These are phyloP conservation scores for Phytophthora nicotianae DNA, from an alignment of 352 stramenopile genomes.

Conservation along the genomic window DNA sequence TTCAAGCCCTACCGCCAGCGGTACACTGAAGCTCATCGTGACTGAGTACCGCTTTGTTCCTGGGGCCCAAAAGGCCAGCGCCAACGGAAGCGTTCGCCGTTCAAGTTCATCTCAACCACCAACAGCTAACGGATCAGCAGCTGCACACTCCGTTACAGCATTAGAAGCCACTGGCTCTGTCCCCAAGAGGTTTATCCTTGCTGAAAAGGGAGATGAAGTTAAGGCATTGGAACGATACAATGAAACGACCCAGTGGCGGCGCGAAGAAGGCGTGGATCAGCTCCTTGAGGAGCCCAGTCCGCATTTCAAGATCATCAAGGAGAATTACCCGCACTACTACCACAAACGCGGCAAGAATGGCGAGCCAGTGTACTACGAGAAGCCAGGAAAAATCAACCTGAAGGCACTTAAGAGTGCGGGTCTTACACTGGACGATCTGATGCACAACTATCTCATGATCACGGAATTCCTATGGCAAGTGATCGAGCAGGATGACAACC, in stretches of 20 bases:
- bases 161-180: slow-evolving; percentile 42
- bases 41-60: slow-evolving; percentile 70
- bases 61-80: slow-evolving; percentile 4
- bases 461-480: slow-evolving; percentile 88
- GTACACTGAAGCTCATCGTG: slow-evolving; percentile 77
- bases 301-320: slow-evolving; percentile 88
- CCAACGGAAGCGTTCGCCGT: slow-evolving; percentile 34
- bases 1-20: slow-evolving; percentile 25
- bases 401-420: slow-evolving; percentile 83
- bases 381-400: slow-evolving; percentile 87
- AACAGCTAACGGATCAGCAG: slow-evolving; percentile 3
- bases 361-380: slow-evolving; percentile 90
- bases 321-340: slow-evolving; percentile 92
- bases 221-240: slow-evolving; percentile 75
- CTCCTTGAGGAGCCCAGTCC: slow-evolving; percentile 73
- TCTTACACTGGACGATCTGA: slow-evolving; percentile 76
- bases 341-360: slow-evolving; percentile 82
- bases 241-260: slow-evolving; percentile 77
- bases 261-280: slow-evolving; percentile 77
- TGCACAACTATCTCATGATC: slow-evolving; percentile 89
- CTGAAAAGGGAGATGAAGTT: slow-evolving; percentile 76
- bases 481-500: slow-evolving; percentile 83
- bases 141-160: slow-evolving; percentile 27
- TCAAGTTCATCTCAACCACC: slow-evolving; percentile 11
- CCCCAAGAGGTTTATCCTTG: slow-evolving; percentile 71